Evolutionary conservation across 495 filamentous ascomycete species (phyloP), one percentile per base, ranked within the genome.

Genomic region (Hyaloscypha hepaticicola): DNA sequence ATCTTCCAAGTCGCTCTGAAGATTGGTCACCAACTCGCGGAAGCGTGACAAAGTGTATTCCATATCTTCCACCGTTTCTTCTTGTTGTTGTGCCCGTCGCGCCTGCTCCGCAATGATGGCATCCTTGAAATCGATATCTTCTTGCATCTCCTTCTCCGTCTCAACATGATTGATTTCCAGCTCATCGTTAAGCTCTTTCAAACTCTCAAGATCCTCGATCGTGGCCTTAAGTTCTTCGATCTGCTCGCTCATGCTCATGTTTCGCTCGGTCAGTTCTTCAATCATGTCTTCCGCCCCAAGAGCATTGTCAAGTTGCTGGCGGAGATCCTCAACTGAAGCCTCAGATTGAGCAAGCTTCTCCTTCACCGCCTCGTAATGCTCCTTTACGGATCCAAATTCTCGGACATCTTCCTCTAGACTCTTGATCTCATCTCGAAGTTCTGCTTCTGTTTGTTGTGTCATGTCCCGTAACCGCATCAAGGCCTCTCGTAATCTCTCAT

Each of bases 121-220:
- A 60, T 97, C 92, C 62, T 87, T 87, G 71, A 90, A 87, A 67
- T 97, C 92, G 26, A 97, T 84, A 67, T 97, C 94, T 62, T 95
- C 92, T 74, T 96, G 92, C 75, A 99, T 85, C 73, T 98, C 92
- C 71, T 93, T 96, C 69, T 94, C 91, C 12, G 91, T 90, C 71
- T 97, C 93, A 16, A 92, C 83, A 74, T 97, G 92, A 69, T 96
- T 96, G 70, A 91, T 86, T 72, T 97, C 94, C 11, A 98, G 83
- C 73, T 98, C 96, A 67, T 98, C 94, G 68, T 89, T 92, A 55
- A 98, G 85, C 66, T 98, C 95, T 72, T 93, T 94, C 53, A 98
- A 75, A 31, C 82, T 86, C 72, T 96, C 91, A 1, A 97, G 79
- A 57, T 97, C 93, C 59, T 94, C 88, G 61, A 97, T 89, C 1